Evolutionary conservation across 2,329 filamentous ascomycete genomes (phyloP).

Genomic region (Sarocladium strictum): DNA sequence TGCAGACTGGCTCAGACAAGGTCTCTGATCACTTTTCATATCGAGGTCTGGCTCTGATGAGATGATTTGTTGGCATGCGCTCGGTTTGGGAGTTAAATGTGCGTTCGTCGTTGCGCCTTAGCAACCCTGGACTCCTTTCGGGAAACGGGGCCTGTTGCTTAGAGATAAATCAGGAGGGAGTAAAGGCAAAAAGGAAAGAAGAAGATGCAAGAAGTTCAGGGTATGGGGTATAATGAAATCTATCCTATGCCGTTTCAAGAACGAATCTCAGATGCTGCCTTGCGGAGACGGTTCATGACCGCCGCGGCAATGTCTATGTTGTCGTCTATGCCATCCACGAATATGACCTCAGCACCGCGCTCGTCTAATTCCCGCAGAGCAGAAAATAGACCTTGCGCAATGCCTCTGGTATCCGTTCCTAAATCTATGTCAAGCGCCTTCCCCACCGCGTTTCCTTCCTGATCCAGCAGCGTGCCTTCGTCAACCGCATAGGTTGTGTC

Average conservation of each 20-base stretch:
- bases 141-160: neutral
- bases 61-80: neutral
- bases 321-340: constrained; percentile 81
- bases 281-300: constrained; percentile 77
- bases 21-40: constrained; percentile 45
- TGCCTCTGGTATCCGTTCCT: constrained; percentile 62
- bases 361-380: constrained; percentile 81
- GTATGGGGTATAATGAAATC: constrained; percentile 17
- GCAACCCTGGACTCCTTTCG: neutral
- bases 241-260: constrained; percentile 32
- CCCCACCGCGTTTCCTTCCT: constrained; percentile 26
- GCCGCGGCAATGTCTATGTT: constrained; percentile 79
- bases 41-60: constrained; percentile 8
- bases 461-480: constrained; percentile 32
- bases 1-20: constrained; percentile 84
- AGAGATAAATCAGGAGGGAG: constrained; percentile 3
- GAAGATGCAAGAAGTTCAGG: neutral
- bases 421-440: constrained; percentile 65
- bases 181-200: neutral
- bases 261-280: constrained; percentile 62
- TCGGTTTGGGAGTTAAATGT: neutral
- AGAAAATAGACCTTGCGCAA: constrained; percentile 84
- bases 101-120: neutral
- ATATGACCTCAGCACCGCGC: constrained; percentile 72
- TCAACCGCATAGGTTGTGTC: constrained; percentile 33